Conservation (phyloP, 2,329 filamentous ascomycete genomes). For the Domatiomyces catenatus region DNA sequence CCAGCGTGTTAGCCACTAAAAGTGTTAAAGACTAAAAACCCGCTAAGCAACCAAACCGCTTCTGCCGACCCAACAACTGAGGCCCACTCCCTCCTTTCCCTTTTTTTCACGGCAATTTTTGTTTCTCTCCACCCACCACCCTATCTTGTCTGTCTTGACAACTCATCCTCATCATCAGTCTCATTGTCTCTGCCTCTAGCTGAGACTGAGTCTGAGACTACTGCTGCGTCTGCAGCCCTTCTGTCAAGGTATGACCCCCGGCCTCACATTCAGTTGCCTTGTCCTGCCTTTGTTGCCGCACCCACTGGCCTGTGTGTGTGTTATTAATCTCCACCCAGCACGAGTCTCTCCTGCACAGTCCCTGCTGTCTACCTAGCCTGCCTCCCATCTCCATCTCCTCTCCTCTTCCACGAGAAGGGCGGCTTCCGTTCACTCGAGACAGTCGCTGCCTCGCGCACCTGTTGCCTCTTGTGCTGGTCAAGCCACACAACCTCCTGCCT, state of each 20-base stretch:
- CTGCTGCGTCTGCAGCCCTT: constrained; percentile 6
- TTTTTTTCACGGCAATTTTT: background rate
- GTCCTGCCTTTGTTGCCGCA: background rate
- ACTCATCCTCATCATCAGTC: background rate
- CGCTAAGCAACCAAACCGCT: background rate
- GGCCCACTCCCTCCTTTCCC: background rate
- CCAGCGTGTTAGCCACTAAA: background rate
- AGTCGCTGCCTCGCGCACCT: constrained; percentile 16
- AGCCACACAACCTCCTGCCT: background rate
- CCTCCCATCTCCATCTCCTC: constrained; percentile 5
- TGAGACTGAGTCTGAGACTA: background rate
- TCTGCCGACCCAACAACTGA: background rate
- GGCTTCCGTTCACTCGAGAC: constrained; percentile 20
- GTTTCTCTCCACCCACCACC: background rate
- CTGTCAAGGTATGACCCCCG: constrained; percentile 11
- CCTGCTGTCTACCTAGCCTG: background rate
- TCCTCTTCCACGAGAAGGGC: constrained; percentile 13
- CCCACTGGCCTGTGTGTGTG: constrained; percentile 3
- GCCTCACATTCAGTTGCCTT: constrained; percentile 4
- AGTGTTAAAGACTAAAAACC: background rate
- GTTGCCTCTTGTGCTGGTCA: background rate
- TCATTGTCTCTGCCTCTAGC: background rate
- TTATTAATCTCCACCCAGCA: constrained; percentile 13
- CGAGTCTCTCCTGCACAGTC: constrained; percentile 3
- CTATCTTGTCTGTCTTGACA: background rate